Evolutionary conservation across 495 filamentous ascomycete genomes (phyloP), one percentile per base, ranked within the genome.

Genomic region (Gamarada debralockiae): DNA sequence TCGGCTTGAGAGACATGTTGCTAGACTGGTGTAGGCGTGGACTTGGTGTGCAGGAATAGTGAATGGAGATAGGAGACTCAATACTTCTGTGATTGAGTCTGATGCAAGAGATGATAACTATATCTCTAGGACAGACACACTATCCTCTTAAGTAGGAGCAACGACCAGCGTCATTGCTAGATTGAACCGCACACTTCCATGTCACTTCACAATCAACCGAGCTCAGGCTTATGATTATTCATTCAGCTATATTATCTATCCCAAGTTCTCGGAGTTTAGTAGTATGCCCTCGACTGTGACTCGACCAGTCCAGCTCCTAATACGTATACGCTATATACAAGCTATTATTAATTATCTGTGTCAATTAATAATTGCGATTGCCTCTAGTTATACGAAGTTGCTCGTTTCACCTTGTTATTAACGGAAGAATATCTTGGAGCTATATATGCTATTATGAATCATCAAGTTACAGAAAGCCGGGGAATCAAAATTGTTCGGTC

Each of bases 1-100:
- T 48, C 27, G 45, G 45, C 27, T 48, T 48, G 27, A 48, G 45
- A 33, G 45, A 48, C 45, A 48, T 48, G 23, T 48, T 48, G 42
- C 42, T 45, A 21, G 42, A 45, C 42, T 21, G 42, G 42, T 25
- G 42, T 45, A 21, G 42, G 42, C 42, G 42, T 45, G 42, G 42
- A 21, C 42, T 45, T 45, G 42, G 42, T 25, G 24, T 22, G 42
- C 21, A 45, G 42, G 42, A 21, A 45, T 21, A 21, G 42, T 45
- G 42, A 45, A 45, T 45, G 42, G 42, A 45, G 42, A 45, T 45
- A 21, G 42, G 42, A 45, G 42, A 45, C 42, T 45, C 42, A 45
- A 25, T 21, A 45, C 42, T 15, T 45, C 42, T 45, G 42, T 45
- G 22, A 45, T 45, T 21, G 42, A 45, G 42, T 45, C 42, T 45